These are phyloP conservation scores for Alternaria atra DNA, from an alignment of 2,329 filamentous ascomycete genomes.

Conservation along the genomic window DNA sequence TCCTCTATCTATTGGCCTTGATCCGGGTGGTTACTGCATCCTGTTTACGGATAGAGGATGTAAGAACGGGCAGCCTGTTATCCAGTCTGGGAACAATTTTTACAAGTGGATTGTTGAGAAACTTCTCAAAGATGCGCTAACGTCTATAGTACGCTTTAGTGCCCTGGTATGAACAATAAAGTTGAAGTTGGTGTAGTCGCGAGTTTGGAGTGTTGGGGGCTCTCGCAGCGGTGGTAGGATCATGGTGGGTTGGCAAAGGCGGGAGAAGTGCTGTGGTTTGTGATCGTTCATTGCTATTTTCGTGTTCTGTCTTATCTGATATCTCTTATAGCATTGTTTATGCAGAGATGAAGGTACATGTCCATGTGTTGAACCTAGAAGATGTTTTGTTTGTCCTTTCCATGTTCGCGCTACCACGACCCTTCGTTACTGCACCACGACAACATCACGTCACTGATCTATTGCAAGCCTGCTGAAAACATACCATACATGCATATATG, in stretches of 20 bases:
- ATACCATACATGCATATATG: no score
- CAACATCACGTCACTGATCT: no score
- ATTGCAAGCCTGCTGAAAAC: no score
- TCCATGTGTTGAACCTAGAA: background rate
- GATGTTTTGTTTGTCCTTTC: background rate
- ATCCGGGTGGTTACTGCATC: slow-evolving; percentile 2
- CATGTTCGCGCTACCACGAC: background rate
- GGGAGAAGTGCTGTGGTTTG: background rate
- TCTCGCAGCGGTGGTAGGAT: background rate
- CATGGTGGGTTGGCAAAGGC: background rate
- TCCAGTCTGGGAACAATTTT: background rate
- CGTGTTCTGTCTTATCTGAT: no score
- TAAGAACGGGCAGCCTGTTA: background rate
- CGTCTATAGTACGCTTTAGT: background rate
- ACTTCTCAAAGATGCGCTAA: background rate
- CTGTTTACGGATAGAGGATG: background rate
- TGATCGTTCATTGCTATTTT: background rate
- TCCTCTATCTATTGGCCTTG: slow-evolving; percentile 1
- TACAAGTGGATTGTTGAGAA: background rate
- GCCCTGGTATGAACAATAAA: background rate
- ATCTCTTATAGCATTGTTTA: no score
- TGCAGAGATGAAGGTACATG: background rate
- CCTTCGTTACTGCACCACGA: background rate
- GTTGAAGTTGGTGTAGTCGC: background rate
- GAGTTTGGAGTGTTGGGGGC: background rate